Conservation (phyloP, 108 stramenopile genomes). For the Pseudonitzschia pungens region DNA sequence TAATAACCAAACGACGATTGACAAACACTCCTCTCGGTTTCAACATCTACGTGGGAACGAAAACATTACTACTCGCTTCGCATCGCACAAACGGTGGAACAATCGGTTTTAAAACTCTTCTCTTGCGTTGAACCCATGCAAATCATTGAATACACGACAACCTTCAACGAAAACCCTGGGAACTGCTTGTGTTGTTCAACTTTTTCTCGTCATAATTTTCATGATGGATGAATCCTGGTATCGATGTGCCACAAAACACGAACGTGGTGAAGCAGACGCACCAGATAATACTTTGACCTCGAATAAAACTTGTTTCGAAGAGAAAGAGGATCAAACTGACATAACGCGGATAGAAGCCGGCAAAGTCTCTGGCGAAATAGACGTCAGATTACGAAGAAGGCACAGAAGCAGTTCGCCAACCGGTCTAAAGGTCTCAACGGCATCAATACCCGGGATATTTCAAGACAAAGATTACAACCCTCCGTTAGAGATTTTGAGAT, state of each 20-base stretch:
- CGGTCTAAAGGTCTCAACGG: conserved; percentile 12
- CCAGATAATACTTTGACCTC: neutral
- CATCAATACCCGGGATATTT: conserved; percentile 11
- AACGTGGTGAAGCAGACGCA: neutral
- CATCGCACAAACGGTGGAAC: neutral
- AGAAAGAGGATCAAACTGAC: neutral
- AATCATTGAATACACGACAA: conserved; percentile 9
- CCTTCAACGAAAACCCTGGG: conserved; percentile 1
- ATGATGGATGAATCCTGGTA: conserved; percentile 16
- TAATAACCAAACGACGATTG: conserved; percentile 2
- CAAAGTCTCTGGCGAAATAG: neutral
- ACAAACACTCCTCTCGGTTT: conserved; percentile 7
- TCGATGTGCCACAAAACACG: neutral
- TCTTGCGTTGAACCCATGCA: neutral
- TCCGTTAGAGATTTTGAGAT: conserved; percentile 9
- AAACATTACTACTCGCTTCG: neutral
- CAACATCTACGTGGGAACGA: neutral
- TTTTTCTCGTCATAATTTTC: neutral
- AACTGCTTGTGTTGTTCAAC: neutral
- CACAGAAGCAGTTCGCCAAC: conserved; percentile 11
- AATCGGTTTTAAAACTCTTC: neutral
- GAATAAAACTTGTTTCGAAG: neutral
- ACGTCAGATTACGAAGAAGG: conserved; percentile 10
- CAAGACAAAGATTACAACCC: conserved; percentile 13
- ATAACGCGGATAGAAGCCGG: conserved; percentile 1